phyloP scores from a whole-genome alignment of 192 early-diverging fungal species.

The Coemansia pectinata region DNA sequence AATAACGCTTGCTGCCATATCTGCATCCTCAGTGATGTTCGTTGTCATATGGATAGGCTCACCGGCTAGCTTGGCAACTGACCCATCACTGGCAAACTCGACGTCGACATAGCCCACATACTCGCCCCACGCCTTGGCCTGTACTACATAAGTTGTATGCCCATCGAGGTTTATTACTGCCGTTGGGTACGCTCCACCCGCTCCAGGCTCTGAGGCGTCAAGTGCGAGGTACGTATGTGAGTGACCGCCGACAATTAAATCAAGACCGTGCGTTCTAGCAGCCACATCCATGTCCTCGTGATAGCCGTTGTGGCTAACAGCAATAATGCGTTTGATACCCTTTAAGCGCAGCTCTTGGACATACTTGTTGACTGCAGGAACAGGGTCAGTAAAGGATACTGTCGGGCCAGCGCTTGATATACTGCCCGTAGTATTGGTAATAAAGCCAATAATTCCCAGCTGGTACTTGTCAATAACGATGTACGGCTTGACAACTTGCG shows the following conservation, averaged over 20 bases:
- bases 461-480: conserved; percentile 64
- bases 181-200: conserved; percentile 68
- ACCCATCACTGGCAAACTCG: conserved; percentile 56
- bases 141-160: conserved; percentile 65
- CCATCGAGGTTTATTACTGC: conserved; percentile 60
- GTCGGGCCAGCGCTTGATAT: conserved; percentile 59
- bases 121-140: conserved; percentile 66
- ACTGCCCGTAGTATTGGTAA: conserved; percentile 60
- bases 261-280: conserved; percentile 58
- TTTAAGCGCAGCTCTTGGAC: conserved; percentile 61
- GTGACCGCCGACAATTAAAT: conserved; percentile 73
- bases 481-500: conserved; percentile 64
- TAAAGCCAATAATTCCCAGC: conserved; percentile 66
- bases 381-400: conserved; percentile 61
- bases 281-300: conserved; percentile 67
- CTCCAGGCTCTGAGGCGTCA: conserved; percentile 53
- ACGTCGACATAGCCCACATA: conserved; percentile 66
- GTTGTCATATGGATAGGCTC: conserved; percentile 63
- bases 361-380: conserved; percentile 60
- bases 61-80: conserved; percentile 56
- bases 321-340: conserved; percentile 68
- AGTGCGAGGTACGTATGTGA: conserved; percentile 67
- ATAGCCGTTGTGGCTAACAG: conserved; percentile 75
- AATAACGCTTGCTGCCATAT: conserved; percentile 47
- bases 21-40: conserved; percentile 51